Evolutionary conservation across 1,284 basidiomycete genomes (phyloP).

Genomic region (Sphaerobolus stellatus): DNA sequence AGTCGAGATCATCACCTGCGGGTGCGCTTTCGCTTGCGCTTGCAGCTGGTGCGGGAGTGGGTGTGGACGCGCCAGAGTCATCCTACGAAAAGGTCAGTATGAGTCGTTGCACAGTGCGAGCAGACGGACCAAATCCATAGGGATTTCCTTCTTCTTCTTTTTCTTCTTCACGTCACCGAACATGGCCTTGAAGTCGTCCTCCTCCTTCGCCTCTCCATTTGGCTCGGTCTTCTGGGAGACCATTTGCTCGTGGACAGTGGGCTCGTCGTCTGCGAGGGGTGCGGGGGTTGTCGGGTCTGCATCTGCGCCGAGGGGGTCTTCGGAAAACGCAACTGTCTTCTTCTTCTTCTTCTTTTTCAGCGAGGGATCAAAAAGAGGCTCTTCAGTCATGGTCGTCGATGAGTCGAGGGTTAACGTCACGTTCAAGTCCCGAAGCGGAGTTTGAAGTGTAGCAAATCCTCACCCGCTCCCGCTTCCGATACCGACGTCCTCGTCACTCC

Average conservation of each 20-base stretch:
- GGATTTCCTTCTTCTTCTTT: slow-evolving; percentile 83
- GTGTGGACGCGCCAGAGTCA: slow-evolving; percentile 62
- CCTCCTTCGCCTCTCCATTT: slow-evolving; percentile 42
- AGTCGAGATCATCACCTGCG: slow-evolving; percentile 71
- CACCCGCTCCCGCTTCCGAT: background rate
- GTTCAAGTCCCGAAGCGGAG: background rate
- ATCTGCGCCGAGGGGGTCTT: slow-evolving; percentile 79
- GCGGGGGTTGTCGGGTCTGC: slow-evolving; percentile 77
- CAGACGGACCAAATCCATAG: slow-evolving; percentile 71
- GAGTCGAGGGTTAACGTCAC: background rate
- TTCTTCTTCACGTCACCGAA: slow-evolving; percentile 91
- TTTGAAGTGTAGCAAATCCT: background rate
- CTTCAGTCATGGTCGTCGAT: slow-evolving; percentile 39
- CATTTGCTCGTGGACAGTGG: slow-evolving; percentile 76
- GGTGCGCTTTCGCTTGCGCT: too few species aligned
- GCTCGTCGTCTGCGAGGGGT: slow-evolving; percentile 66
- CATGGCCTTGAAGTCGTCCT: slow-evolving; percentile 78
- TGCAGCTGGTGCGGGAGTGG: slow-evolving; percentile 35
- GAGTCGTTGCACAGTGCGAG: background rate
- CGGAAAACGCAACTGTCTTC: slow-evolving; percentile 79
- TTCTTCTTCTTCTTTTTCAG: slow-evolving; percentile 77
- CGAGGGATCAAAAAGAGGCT: slow-evolving; percentile 79
- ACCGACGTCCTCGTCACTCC: too few species aligned
- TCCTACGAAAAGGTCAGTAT: slow-evolving; percentile 13
- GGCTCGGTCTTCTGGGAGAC: slow-evolving; percentile 45